Conservation (phyloP, 2,329 filamentous ascomycete species). For the Davidsoniella eucalypti region DNA sequence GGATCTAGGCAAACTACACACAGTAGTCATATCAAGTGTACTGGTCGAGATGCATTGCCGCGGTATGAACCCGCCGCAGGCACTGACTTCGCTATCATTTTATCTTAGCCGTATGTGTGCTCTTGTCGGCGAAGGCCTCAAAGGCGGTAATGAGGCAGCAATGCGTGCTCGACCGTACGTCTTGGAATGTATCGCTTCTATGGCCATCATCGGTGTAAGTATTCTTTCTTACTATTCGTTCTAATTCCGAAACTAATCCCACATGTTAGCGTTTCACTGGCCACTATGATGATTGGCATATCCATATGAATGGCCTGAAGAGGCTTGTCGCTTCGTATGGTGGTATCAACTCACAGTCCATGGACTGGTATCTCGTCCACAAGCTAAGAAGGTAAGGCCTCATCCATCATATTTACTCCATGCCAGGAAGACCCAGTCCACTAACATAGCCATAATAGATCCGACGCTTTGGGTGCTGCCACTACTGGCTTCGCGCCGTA, state of each 20-base stretch:
- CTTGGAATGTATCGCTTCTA: conserved; percentile 11
- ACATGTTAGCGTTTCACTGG: conserved; percentile 9
- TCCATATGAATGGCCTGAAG: conserved; percentile 12
- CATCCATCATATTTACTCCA: neutral
- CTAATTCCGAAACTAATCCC: neutral
- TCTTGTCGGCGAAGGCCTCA: conserved; percentile 10
- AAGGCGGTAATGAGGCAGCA: conserved; percentile 10
- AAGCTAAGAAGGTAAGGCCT: conserved; percentile 11
- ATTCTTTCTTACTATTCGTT: neutral
- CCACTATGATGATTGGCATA: conserved; percentile 12
- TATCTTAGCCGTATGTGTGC: conserved; percentile 12
- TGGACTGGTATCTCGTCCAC: conserved; percentile 12
- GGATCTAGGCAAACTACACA: conserved; percentile 11
- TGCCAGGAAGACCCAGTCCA: neutral
- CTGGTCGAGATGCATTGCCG: conserved; percentile 12
- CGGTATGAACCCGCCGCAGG: conserved; percentile 8
- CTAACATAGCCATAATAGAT: neutral
- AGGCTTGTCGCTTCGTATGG: conserved; percentile 8
- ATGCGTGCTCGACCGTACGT: conserved; percentile 10
- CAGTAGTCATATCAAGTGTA: conserved; percentile 11
- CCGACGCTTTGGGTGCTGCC: conserved; percentile 9
- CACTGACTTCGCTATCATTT: conserved; percentile 9
- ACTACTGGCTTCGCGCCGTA: conserved; percentile 10
- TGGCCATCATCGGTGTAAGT: conserved; percentile 12
- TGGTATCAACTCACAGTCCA: conserved; percentile 4